Conservation (phyloP, 352 stramenopile genomes). For the Blastocystis sp. region DNA sequence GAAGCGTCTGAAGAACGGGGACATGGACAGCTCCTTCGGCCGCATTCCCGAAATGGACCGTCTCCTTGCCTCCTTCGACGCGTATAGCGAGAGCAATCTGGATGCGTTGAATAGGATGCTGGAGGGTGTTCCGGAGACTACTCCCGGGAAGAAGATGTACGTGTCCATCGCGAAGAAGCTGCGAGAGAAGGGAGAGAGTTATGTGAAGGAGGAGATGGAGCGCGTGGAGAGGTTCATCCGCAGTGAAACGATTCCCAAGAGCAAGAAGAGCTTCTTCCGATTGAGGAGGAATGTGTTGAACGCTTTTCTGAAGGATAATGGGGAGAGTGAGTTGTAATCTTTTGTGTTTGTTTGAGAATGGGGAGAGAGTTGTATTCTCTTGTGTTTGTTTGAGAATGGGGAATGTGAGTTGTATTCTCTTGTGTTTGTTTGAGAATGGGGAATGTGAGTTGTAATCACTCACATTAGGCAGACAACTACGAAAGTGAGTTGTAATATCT, state of each 20-base stretch:
- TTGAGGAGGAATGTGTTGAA: conserved; percentile 43
- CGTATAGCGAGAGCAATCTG: not conserved
- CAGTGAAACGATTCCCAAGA: conserved; percentile 4
- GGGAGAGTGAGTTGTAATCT: not conserved
- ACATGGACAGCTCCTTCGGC: conserved; percentile 11
- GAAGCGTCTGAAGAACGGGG: conserved; percentile 5
- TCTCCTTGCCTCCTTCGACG: not conserved
- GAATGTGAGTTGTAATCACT: not conserved
- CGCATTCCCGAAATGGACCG: conserved; percentile 44
- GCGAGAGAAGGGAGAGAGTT: conserved; percentile 11
- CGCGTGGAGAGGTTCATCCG: conserved; percentile 35
- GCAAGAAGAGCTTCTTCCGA: conserved; percentile 61
- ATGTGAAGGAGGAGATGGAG: conserved; percentile 19
- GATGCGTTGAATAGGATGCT: conserved; percentile 9
- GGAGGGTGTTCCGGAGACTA: not conserved
- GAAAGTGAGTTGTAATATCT: not conserved
- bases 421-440: not conserved
- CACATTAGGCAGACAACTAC: not conserved
- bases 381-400: not conserved
- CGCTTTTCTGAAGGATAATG: conserved; percentile 10
- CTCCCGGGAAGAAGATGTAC: conserved; percentile 19
- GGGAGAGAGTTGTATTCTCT: not conserved
- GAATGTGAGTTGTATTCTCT: not conserved
- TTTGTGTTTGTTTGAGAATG: not conserved
- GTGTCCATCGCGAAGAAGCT: conserved; percentile 61